Percentiles rank a stretch among this genome's conserved stretches.
Evolutionary conservation across 176 grass and related monocot genomes (phyloP).

Genomic region (Triticum turgidum): DNA sequence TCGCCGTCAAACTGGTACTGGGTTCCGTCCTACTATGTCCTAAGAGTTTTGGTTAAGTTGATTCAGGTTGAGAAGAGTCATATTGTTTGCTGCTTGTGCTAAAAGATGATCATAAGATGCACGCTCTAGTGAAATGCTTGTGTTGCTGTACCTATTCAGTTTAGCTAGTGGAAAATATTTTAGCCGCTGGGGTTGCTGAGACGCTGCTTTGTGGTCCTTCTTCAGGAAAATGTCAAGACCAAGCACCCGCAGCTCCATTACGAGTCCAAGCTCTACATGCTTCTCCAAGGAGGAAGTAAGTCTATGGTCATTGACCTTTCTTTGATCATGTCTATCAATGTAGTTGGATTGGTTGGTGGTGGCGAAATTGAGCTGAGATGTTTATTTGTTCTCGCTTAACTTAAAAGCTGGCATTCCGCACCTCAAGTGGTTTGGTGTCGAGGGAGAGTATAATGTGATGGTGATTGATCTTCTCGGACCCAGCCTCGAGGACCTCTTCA

Average conservation of each 20-base stretch:
- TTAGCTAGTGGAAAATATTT: not conserved
- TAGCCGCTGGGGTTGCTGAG: not conserved
- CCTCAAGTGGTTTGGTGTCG: constrained; percentile 74
- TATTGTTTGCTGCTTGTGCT: not conserved
- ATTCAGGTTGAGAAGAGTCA: not conserved
- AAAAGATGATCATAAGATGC: not conserved
- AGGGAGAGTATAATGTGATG: constrained; percentile 87
- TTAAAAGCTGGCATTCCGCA: constrained; percentile 65
- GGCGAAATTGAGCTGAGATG: not conserved
- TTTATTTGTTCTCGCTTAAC: not conserved
- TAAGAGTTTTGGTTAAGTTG: not conserved
- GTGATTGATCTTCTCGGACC: constrained; percentile 84
- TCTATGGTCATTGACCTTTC: constrained; percentile 4
- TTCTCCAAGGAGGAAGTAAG: constrained; percentile 86
- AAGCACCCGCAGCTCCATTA: constrained; percentile 88
- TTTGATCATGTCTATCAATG: not conserved
- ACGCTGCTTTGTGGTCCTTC: not conserved
- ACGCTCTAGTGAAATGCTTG: not conserved
- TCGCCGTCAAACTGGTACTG: constrained; percentile 76
- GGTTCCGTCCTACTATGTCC: not conserved
- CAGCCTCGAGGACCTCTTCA: constrained; percentile 80
- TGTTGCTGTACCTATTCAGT: not conserved
- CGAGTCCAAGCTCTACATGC: constrained; percentile 74
- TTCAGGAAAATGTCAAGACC: constrained; percentile 71
- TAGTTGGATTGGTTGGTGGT: not conserved